A percentile compares a stretch with the other conserved stretches of the same genome.
These are phyloP conservation scores for Reticulascus tulasneorum DNA, from an alignment of 2,329 filamentous ascomycete genomes.

Conservation along the genomic window DNA sequence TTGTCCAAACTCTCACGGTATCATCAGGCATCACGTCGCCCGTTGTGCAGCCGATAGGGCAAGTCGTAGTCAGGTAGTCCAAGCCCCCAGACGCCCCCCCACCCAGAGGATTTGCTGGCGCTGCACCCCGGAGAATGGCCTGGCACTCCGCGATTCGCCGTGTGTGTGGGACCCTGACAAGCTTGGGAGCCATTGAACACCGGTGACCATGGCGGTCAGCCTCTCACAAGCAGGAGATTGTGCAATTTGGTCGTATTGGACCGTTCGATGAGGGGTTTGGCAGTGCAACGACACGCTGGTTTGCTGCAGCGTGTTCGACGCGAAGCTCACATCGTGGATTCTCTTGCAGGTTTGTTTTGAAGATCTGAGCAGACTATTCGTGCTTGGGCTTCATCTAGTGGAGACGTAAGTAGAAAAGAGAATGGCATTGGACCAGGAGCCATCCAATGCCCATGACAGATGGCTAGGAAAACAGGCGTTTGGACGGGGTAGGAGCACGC, in stretches of 20 bases:
- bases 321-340: neutral
- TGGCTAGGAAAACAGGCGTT: no score
- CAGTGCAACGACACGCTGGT: neutral
- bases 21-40: no score
- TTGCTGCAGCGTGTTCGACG: slow-evolving; percentile 1
- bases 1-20: no score
- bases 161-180: slow-evolving; percentile 8
- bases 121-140: slow-evolving; percentile 2
- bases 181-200: slow-evolving; percentile 12
- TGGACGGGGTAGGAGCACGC: no score
- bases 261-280: slow-evolving; percentile 4
- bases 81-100: no score
- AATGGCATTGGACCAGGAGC: no score
- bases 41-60: no score
- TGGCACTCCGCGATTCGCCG: slow-evolving; percentile 22
- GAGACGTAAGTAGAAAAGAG: no score
- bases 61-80: no score
- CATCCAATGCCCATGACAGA: no score
- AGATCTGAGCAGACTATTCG: no score
- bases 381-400: no score
- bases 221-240: slow-evolving; percentile 26
- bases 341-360: slow-evolving; percentile 13
- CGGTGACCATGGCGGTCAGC: slow-evolving; percentile 10
- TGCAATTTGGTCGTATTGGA: slow-evolving; percentile 25
- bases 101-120: slow-evolving; percentile 4